phyloP scores from a whole-genome alignment of 2,329 filamentous ascomycete species.

The Plectosphaerella sp. region DNA sequence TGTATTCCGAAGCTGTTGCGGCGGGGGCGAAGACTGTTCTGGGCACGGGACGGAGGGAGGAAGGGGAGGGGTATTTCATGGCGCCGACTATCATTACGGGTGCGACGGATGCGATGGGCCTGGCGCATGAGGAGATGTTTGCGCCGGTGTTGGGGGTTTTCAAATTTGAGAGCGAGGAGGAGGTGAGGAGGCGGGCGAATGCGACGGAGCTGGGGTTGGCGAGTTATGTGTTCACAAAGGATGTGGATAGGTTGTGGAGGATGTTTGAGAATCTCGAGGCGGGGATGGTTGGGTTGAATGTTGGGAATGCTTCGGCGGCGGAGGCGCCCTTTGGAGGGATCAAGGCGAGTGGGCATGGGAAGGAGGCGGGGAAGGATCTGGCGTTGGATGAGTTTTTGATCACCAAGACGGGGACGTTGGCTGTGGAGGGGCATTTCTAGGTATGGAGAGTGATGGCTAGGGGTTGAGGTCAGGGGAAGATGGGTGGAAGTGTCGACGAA shows the following conservation, averaged over 20 bases:
- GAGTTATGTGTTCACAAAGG: slow-evolving; percentile 65
- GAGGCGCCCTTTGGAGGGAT: slow-evolving; percentile 44
- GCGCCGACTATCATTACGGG: slow-evolving; percentile 66
- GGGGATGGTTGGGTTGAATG: slow-evolving; percentile 56
- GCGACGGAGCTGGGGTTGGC: slow-evolving; percentile 66
- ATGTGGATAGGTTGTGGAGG: slow-evolving; percentile 32
- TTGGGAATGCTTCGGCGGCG: slow-evolving; percentile 33
- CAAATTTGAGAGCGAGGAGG: slow-evolving; percentile 65
- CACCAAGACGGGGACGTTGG: slow-evolving; percentile 40
- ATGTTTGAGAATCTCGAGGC: slow-evolving; percentile 52
- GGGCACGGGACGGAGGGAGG: slow-evolving; percentile 50
- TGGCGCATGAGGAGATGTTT: slow-evolving; percentile 70
- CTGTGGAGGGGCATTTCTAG: slow-evolving; percentile 32
- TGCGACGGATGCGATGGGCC: slow-evolving; percentile 62
- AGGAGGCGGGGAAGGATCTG: slow-evolving; percentile 42
- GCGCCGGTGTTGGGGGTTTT: slow-evolving; percentile 70
- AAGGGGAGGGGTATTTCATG: slow-evolving; percentile 61
- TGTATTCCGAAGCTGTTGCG: slow-evolving; percentile 60
- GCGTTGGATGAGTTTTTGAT: slow-evolving; percentile 41
- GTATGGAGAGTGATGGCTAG: no score
- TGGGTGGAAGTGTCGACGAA: background rate
- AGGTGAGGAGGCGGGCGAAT: slow-evolving; percentile 68
- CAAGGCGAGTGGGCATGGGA: slow-evolving; percentile 42
- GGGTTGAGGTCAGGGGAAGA: background rate
- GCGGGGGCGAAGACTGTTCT: slow-evolving; percentile 60